Evolutionary conservation across 805 yeast species (phyloP).

Genomic region (Isabelozyma pseudorhagii): DNA sequence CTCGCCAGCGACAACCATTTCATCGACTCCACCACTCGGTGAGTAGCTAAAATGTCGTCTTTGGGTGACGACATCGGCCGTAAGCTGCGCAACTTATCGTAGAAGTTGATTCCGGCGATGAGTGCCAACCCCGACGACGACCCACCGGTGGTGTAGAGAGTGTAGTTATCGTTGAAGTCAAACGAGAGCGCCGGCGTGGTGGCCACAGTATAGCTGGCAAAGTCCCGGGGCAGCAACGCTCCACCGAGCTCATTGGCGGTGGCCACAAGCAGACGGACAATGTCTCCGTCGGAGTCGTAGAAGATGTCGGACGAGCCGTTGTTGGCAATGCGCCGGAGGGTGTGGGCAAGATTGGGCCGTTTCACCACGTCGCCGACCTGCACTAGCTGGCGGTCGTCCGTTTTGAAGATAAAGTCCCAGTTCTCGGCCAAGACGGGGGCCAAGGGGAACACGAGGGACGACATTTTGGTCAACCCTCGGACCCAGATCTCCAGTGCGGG

Average conservation of each 20-base stretch:
- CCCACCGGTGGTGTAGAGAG: conserved; percentile 54
- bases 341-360: conserved; percentile 62
- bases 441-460: conserved; percentile 18
- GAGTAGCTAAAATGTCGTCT: conserved; percentile 42
- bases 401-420: conserved; percentile 57
- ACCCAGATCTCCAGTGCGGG: conserved; percentile 20
- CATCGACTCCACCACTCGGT: conserved; percentile 78
- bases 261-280: conserved; percentile 58
- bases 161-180: conserved; percentile 13
- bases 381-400: conserved; percentile 21
- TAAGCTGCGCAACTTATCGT: conserved; percentile 36
- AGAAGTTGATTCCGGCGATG: conserved; percentile 66
- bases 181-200: conserved; percentile 35
- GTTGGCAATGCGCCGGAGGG: conserved; percentile 65
- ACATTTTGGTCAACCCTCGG: conserved; percentile 32
- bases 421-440: conserved; percentile 30
- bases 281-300: conserved; percentile 78
- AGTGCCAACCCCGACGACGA: conserved; percentile 84
- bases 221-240: conserved; percentile 60
- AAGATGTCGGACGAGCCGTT: conserved; percentile 77
- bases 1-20: conserved; percentile 91
- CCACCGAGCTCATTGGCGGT: conserved; percentile 62
- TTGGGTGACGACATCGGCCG: conserved; percentile 4
- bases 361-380: conserved; percentile 57
- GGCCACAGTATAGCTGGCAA: conserved; percentile 53